Base-by-base conservation (phyloP, 176 grass and related monocot species). In the Avena atlantica region DNA sequence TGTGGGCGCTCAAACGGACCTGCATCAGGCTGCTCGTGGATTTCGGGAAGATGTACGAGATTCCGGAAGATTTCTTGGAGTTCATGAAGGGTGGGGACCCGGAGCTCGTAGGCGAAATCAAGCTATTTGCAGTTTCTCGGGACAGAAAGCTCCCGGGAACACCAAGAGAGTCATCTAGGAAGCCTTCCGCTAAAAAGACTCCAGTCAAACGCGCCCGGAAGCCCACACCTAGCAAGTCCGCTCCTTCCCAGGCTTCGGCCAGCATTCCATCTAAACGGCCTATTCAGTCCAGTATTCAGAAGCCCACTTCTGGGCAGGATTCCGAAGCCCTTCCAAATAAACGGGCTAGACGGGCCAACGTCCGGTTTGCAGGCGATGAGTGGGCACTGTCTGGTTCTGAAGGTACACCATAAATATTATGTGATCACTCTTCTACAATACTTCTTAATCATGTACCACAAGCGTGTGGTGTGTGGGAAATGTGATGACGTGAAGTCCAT, bases 11-110 rank as follows among this genome's bases (percentile, higher is more conserved):
- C 57, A 92, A 92, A 90, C 50, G 37, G 24, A 74, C 78, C 23
- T 95, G 90, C 74, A 66, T 90, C 20, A 87, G 57, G 47, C 87
- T 95, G 13, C 64, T 67, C 27, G 64, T 67, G 64, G 64, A 67
- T 29, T 67, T 67, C 64, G 27, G 64, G 64, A 34, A 67, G 64
- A 67, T 67, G 64, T 67, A 67, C 27, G 27, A 67, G 64, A 67
- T 67, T 31, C 64, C 13, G 6, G 64, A 67, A 15, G 29, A 67
- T 7, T 67, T 67, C 36, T 83, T 89, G 52, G 83, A 85, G 68
- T 94, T 94, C 52, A 81, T 70, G 20, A 89, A 87, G 66, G 67
- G 82, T 3, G 64, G 27, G 0, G 64, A 67, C 64, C 13, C 29
- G 64, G 64, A 67, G 0, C 64, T 67, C 13, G 64, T 31, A 8